These are phyloP conservation scores for Ceriops decandra DNA, from an alignment of 345 rosid genomes.

Conservation along the genomic window DNA sequence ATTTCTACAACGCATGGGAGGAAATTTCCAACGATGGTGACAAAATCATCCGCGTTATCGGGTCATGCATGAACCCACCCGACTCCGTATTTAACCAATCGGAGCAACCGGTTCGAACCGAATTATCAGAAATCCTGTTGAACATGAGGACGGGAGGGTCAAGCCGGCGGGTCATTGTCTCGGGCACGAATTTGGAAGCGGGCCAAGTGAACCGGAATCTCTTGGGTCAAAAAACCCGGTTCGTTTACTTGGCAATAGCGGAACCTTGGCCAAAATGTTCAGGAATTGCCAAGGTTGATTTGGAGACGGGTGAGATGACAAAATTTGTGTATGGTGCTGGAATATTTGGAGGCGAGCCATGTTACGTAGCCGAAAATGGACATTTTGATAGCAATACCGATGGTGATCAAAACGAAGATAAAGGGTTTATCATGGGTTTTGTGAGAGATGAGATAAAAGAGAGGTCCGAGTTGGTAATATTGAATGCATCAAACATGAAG, in stretches of 20 bases:
- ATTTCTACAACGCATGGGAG: conserved; percentile 83
- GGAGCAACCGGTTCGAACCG: conserved; percentile 25
- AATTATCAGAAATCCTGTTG: conserved; percentile 50
- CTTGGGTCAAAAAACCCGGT: conserved; percentile 47
- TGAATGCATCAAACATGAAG: conserved; percentile 48
- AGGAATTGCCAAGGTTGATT: conserved; percentile 67
- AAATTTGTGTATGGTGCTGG: conserved; percentile 43
- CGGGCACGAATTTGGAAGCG: conserved; percentile 57
- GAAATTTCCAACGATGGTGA: conserved; percentile 38
- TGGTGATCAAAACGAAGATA: conserved; percentile 27
- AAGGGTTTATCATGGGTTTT: conserved; percentile 53
- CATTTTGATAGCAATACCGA: not conserved
- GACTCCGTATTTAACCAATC: conserved; percentile 59
- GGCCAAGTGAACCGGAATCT: conserved; percentile 47
- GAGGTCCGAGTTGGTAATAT: conserved; percentile 52
- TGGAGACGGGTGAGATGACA: conserved; percentile 34
- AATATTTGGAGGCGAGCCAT: conserved; percentile 70
- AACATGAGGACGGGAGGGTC: conserved; percentile 49
- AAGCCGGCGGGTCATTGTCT: conserved; percentile 28
- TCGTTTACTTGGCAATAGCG: conserved; percentile 62
- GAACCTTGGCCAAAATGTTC: conserved; percentile 75
- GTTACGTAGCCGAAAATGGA: conserved; percentile 30
- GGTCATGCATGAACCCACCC: conserved; percentile 78
- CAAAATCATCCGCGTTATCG: conserved; percentile 40
- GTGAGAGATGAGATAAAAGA: conserved; percentile 54